A percentile compares a stretch with the other conserved stretches of the same genome.
Conservation (phyloP, 1,139 yeast genomes). For the Hansenula sp. region DNA sequence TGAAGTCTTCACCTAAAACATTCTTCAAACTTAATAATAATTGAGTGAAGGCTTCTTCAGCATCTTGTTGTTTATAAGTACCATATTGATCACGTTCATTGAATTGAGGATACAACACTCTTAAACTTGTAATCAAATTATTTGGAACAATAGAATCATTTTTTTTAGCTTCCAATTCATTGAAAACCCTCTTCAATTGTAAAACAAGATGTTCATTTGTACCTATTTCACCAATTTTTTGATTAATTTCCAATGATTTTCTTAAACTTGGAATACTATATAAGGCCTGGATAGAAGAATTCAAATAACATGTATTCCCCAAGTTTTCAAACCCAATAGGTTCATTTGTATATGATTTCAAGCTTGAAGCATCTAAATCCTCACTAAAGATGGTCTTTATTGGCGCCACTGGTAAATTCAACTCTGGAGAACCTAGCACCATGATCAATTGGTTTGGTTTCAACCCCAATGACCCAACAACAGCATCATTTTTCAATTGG, state of each 20-base stretch:
- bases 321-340: constrained; percentile 86
- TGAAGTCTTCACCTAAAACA: constrained; percentile 41
- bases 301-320: constrained; percentile 95
- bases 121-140: constrained; percentile 57
- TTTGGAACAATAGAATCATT: constrained; percentile 52
- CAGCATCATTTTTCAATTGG: constrained; percentile 68
- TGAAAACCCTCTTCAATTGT: constrained; percentile 34
- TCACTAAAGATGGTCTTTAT: constrained; percentile 60
- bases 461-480: constrained; percentile 46
- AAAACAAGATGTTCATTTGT: constrained; percentile 31
- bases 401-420: constrained; percentile 59
- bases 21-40: constrained; percentile 51
- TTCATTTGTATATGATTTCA: constrained; percentile 24
- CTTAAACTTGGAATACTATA: constrained; percentile 40
- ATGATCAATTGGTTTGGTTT: constrained; percentile 69
- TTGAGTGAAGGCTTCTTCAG: constrained; percentile 92
- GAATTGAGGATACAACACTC: constrained; percentile 80
- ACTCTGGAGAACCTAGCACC: constrained; percentile 91
- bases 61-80: constrained; percentile 90
- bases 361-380: constrained; percentile 47
- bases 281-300: constrained; percentile 82
- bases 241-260: constrained; percentile 10
- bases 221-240: constrained; percentile 27
- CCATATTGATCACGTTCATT: constrained; percentile 72
- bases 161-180: constrained; percentile 39